Conservation (phyloP, 2,329 filamentous ascomycete species). For the Cordyceps militaris region DNA sequence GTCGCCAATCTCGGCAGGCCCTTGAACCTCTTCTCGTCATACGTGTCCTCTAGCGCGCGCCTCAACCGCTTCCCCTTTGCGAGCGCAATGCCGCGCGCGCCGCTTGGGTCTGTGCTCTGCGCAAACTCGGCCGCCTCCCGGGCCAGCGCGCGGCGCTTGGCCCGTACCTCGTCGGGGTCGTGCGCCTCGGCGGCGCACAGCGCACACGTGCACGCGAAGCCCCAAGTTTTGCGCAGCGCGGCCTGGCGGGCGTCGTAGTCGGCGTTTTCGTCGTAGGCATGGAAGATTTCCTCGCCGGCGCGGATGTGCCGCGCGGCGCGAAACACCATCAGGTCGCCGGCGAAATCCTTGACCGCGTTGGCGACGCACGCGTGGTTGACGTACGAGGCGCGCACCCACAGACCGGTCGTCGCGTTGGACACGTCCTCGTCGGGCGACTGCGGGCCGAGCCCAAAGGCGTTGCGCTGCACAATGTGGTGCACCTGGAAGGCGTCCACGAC, state of each 20-base stretch:
- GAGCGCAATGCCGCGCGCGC: slow-evolving; percentile 17
- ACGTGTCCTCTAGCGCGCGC: slow-evolving; percentile 21
- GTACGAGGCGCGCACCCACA: slow-evolving; percentile 34
- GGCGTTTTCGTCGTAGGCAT: slow-evolving; percentile 25
- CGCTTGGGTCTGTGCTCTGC: slow-evolving; percentile 1
- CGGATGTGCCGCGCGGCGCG: slow-evolving; percentile 27
- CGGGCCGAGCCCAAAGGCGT: slow-evolving; percentile 26
- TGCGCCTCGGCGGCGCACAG: slow-evolving; percentile 27
- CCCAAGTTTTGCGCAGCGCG: slow-evolving; percentile 26
- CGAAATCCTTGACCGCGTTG: slow-evolving; percentile 29
- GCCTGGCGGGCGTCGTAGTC: slow-evolving; percentile 20
- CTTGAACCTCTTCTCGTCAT: slow-evolving; percentile 21
- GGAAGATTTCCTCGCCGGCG: slow-evolving; percentile 27
- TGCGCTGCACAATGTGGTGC: slow-evolving; percentile 27
- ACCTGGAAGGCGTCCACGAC: slow-evolving; percentile 26
- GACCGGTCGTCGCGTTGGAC: slow-evolving; percentile 28
- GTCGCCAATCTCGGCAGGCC: slow-evolving; percentile 20
- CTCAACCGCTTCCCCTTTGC: slow-evolving; percentile 21
- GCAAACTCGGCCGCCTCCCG: slow-evolving; percentile 19
- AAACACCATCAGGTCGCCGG: slow-evolving; percentile 34
- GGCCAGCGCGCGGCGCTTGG: slow-evolving; percentile 17
- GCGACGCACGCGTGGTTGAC: slow-evolving; percentile 36
- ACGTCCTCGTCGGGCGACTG: slow-evolving; percentile 23
- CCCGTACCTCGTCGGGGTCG: slow-evolving; percentile 16
- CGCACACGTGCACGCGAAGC: slow-evolving; percentile 30